Evolutionary conservation across 306 rosid species (phyloP).

Genomic region (Hippophae tibetana): DNA sequence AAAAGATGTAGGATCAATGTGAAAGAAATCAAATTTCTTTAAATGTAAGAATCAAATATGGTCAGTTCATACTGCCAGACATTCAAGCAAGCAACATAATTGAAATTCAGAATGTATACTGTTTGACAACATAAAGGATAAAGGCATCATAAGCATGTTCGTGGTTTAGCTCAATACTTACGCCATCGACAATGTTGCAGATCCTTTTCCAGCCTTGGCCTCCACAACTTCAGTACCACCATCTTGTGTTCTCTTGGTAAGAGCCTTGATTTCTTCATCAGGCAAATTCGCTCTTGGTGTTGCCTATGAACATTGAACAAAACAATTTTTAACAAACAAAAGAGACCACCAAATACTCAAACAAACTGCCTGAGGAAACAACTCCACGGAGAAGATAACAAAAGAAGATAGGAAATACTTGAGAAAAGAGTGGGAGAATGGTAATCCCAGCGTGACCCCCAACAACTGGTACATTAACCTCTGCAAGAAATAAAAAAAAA

Average conservation of each 20-base stretch:
- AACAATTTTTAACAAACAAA: neutral
- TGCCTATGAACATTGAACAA: slow-evolving; percentile 38
- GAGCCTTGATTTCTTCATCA: slow-evolving; percentile 54
- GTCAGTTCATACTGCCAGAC: no score
- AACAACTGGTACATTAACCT: slow-evolving; percentile 88
- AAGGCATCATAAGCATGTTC: neutral
- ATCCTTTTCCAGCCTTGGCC: slow-evolving; percentile 99
- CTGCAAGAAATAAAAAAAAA: slow-evolving; percentile 31
- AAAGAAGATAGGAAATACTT: slow-evolving; percentile 29
- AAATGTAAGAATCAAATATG: no score
- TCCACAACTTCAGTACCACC: slow-evolving; percentile 99
- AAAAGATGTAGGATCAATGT: no score
- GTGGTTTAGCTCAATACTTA: slow-evolving; percentile 31
- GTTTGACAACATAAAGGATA: neutral
- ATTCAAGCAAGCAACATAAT: no score
- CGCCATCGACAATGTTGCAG: slow-evolving; percentile 99
- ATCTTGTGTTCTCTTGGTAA: slow-evolving; percentile 90
- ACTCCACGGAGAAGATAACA: neutral
- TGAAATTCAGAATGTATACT: no score
- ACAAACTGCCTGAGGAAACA: slow-evolving; percentile 4
- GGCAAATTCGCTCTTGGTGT: slow-evolving; percentile 71
- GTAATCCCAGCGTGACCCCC: slow-evolving; percentile 98
- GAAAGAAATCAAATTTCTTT: no score
- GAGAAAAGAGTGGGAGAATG: slow-evolving; percentile 95
- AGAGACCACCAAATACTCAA: slow-evolving; percentile 9